A percentile compares a stretch with the other conserved stretches of the same genome.
Evolutionary conservation across 2,329 filamentous ascomycete genomes (phyloP).

Genomic region (Hirsutella minnesotensis): DNA sequence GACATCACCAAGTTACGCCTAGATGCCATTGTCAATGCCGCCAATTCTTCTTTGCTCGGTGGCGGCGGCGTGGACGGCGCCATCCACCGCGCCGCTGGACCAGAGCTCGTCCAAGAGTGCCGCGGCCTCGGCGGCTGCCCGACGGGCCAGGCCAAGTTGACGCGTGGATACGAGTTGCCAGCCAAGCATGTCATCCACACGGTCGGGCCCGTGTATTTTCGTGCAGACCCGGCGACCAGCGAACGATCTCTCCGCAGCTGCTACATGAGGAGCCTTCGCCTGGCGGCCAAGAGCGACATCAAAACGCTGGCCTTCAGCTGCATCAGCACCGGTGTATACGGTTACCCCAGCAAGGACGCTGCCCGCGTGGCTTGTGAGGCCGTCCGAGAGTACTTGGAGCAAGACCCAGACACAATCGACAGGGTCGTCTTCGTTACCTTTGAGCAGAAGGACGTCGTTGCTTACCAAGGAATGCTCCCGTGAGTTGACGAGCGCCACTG

Average conservation of each 20-base stretch:
- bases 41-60: constrained; percentile 65
- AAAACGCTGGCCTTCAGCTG: constrained; percentile 70
- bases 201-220: constrained; percentile 69
- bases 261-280: constrained; percentile 58
- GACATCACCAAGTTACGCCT: constrained; percentile 74
- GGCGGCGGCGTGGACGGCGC: constrained; percentile 87
- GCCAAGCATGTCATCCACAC: constrained; percentile 76
- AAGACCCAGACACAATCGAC: constrained; percentile 38
- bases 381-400: constrained; percentile 43
- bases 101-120: constrained; percentile 57
- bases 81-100: constrained; percentile 76
- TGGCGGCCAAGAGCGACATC: constrained; percentile 57
- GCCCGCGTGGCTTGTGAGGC: constrained; percentile 56
- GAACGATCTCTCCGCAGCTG: constrained; percentile 43
- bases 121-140: constrained; percentile 55
- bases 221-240: constrained; percentile 19
- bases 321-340: constrained; percentile 82
- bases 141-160: constrained; percentile 76
- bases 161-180: constrained; percentile 63
- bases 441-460: constrained; percentile 59
- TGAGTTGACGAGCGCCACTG: constrained; percentile 26
- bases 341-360: constrained; percentile 66
- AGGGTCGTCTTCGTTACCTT: constrained; percentile 81
- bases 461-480: constrained; percentile 64
- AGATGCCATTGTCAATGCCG: constrained; percentile 87